Base-by-base conservation (phyloP, 2,329 filamentous ascomycete species). In the Monosporascus sp. region DNA sequence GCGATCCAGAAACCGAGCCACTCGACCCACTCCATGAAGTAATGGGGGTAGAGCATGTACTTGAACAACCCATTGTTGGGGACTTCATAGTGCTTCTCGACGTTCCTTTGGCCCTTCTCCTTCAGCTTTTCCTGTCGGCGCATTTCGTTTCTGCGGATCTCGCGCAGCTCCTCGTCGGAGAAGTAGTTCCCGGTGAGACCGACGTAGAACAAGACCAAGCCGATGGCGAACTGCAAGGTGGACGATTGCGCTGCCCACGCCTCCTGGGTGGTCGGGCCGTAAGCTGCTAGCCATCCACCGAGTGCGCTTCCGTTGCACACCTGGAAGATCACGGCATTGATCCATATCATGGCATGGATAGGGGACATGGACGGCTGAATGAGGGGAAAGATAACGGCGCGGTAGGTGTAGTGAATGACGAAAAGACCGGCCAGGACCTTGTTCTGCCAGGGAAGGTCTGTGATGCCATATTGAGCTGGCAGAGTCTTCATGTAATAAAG, bases 11-110 rank as follows among this genome's bases (percentile, higher is more conserved):
- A 99, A 0, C 94, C 94, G 3, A 81, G 70, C 94, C 94, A 99
- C 77, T 99, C 94, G 50, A 96, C 69, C 94, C 94, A 99, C 74
- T 99, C 94, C 66, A 86, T 88, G n/a, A 96, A 77, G 70, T 97
- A 99, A 69, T 99, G 94, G 60, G 94, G 91, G 70, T 87, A 96
- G 54, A 97, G 78, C 66, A 96, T 82, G 63, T 85, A 86, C 59
- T 80, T 78, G 72, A 97, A 99, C 48, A 96, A 72, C 1, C 92
- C 91, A 49, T 86, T 86, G 65, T 89, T 77, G 0, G 94, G 94
- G 50, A 99, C 82, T 73, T 89, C 84, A 69, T 97, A 97, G 56
- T 95, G 82, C 73, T 94, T 96, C 46, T 88, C 81, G 56, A 89
- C 84, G 54, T 78, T 72, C 45, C 72, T 69, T 14, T 58, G 55